These are phyloP conservation scores for Mortierella sp. DNA, from an alignment of 371 early-diverging fungal species.

Conservation along the genomic window DNA sequence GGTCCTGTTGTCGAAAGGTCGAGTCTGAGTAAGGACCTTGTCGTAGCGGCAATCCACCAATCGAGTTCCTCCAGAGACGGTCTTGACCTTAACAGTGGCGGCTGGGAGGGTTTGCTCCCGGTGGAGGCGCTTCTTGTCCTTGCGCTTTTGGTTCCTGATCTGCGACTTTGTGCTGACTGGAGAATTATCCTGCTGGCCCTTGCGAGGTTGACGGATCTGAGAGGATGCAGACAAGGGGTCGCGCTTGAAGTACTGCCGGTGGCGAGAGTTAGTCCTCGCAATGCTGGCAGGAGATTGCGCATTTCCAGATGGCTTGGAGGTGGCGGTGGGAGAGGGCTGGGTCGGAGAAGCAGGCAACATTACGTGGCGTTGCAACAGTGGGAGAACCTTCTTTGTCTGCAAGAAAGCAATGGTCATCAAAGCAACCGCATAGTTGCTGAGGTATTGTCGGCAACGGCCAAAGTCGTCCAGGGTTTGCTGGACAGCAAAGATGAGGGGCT, in stretches of 20 bases:
- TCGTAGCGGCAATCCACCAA: constrained; percentile 13
- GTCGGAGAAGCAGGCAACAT: neutral
- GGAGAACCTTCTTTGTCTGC: constrained; percentile 15
- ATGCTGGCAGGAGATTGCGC: neutral
- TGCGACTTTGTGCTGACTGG: neutral
- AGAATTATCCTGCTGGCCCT: neutral
- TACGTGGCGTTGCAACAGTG: constrained; percentile 1
- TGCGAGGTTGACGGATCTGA: neutral
- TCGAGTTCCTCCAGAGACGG: neutral
- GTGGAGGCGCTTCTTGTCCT: neutral
- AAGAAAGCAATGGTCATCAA: constrained; percentile 23
- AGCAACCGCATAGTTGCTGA: constrained; percentile 22
- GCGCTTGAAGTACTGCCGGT: neutral
- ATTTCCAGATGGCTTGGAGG: neutral
- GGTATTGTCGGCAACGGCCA: constrained; percentile 13
- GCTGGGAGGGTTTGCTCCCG: neutral
- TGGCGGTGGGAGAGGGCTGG: neutral
- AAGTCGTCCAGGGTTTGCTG: constrained; percentile 11
- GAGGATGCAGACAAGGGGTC: neutral
- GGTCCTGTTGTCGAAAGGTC: neutral
- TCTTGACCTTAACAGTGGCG: constrained; percentile 1
- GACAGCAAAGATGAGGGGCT: constrained; percentile 5
- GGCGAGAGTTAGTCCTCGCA: neutral
- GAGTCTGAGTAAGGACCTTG: neutral
- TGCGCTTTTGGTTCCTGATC: neutral